These are phyloP conservation scores for Auriscalpium vulgare DNA, from an alignment of 768 basidiomycete genomes.

Conservation along the genomic window DNA sequence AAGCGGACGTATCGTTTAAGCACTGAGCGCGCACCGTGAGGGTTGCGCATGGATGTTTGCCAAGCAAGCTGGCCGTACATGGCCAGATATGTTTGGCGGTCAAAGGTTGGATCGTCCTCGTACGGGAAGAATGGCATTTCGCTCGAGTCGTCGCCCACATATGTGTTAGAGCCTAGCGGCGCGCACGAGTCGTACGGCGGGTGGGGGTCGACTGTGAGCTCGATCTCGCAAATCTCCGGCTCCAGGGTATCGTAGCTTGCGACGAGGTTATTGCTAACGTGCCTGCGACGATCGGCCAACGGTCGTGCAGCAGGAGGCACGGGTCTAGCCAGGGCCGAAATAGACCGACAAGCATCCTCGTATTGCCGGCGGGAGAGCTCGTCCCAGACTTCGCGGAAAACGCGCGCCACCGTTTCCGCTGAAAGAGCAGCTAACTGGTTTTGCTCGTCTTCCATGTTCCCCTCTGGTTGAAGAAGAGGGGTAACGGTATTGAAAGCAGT, in stretches of 20 bases:
- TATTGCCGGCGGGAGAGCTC: conserved; percentile 22
- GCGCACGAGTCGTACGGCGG: conserved; percentile 51
- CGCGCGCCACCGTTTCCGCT: neutral
- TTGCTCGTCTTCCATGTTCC: too few species aligned
- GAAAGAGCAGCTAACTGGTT: too few species aligned
- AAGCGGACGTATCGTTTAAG: neutral
- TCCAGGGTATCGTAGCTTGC: neutral
- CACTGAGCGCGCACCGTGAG: conserved; percentile 40
- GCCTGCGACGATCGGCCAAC: conserved; percentile 4
- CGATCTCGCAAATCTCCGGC: neutral
- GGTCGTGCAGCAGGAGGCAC: conserved; percentile 2
- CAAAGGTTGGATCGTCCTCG: conserved; percentile 51
- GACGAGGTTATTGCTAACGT: neutral
- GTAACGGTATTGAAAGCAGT: too few species aligned
- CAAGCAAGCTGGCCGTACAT: conserved; percentile 44
- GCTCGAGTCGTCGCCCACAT: conserved; percentile 39
- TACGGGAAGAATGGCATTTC: conserved; percentile 55
- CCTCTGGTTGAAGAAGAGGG: too few species aligned
- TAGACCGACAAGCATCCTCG: conserved; percentile 11
- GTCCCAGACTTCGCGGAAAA: conserved; percentile 18
- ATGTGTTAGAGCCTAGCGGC: conserved; percentile 38
- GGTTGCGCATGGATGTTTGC: conserved; percentile 31
- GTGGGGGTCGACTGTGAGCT: conserved; percentile 14
- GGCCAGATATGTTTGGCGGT: conserved; percentile 28
- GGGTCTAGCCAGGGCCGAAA: conserved; percentile 10